Evolutionary conservation across 768 basidiomycete genomes (phyloP).

Genomic region (Tricholoma matsutake): DNA sequence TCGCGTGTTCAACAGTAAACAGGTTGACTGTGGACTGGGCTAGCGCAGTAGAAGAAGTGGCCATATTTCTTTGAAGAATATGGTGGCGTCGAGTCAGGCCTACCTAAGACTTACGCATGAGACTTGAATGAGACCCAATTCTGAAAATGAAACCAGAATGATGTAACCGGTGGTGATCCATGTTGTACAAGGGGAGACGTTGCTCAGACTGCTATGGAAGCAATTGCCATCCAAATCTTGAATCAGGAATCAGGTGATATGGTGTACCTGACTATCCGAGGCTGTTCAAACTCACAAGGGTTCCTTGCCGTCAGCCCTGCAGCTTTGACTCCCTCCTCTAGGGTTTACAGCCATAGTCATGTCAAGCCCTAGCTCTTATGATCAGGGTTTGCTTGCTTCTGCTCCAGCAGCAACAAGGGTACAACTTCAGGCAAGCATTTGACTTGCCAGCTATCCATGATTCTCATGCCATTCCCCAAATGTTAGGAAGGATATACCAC

Average conservation of each 20-base stretch:
- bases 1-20: slow-evolving; percentile 1
- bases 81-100: no score
- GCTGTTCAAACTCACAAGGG: no score
- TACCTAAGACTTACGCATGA: background rate
- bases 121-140: background rate
- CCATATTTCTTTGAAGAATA: background rate
- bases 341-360: slow-evolving; percentile 15
- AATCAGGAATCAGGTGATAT: background rate
- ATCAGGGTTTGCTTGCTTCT: slow-evolving; percentile 33
- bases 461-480: background rate
- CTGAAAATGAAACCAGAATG: background rate
- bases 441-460: background rate
- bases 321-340: slow-evolving; percentile 13
- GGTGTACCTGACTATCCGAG: background rate
- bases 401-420: slow-evolving; percentile 37
- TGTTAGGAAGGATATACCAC: slow-evolving; percentile 53
- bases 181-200: background rate
- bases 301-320: no score
- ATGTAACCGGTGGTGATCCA: background rate
- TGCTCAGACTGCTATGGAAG: no score
- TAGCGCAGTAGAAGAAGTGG: background rate
- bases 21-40: background rate
- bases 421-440: slow-evolving; percentile 33
- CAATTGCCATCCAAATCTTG: no score
- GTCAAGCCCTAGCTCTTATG: slow-evolving; percentile 27